Conservation (phyloP, 2,329 filamentous ascomycete genomes). For the Cytospora piceae region DNA sequence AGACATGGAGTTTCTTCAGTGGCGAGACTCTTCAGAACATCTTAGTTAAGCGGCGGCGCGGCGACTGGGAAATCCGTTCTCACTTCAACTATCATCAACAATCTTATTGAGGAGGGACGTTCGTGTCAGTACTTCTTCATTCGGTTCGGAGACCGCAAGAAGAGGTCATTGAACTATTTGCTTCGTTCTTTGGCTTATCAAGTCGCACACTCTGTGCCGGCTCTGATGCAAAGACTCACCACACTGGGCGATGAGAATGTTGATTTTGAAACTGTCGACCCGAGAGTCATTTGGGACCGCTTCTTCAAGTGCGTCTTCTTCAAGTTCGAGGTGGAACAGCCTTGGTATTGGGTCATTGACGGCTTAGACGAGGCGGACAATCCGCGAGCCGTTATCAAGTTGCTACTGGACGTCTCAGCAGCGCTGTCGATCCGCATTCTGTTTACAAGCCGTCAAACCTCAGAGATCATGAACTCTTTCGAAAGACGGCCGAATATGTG, state of each 20-base stretch:
- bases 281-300: slow-evolving; percentile 10
- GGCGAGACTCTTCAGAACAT: not conserved
- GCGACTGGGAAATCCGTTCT: slow-evolving; percentile 4
- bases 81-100: slow-evolving; percentile 14
- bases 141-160: slow-evolving; percentile 32
- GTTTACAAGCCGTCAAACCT: not conserved
- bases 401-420: not conserved
- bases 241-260: not conserved
- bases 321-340: not conserved
- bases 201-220: not conserved
- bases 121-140: slow-evolving; percentile 36
- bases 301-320: not conserved
- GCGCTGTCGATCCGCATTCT: not conserved
- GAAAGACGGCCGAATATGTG: not conserved
- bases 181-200: slow-evolving; percentile 10
- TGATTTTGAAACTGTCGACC: not conserved
- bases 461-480: not conserved
- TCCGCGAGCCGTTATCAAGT: not conserved
- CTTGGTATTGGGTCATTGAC: slow-evolving; percentile 10
- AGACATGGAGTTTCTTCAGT: not conserved
- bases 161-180: slow-evolving; percentile 19
- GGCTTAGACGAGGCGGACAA: slow-evolving; percentile 6
- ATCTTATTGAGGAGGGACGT: slow-evolving; percentile 4
- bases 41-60: slow-evolving; percentile 5
- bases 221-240: not conserved